Evolutionary conservation across 306 rosid species (phyloP), one percentile per base, ranked within the genome.

Genomic region (Citrullus colocynthis): DNA sequence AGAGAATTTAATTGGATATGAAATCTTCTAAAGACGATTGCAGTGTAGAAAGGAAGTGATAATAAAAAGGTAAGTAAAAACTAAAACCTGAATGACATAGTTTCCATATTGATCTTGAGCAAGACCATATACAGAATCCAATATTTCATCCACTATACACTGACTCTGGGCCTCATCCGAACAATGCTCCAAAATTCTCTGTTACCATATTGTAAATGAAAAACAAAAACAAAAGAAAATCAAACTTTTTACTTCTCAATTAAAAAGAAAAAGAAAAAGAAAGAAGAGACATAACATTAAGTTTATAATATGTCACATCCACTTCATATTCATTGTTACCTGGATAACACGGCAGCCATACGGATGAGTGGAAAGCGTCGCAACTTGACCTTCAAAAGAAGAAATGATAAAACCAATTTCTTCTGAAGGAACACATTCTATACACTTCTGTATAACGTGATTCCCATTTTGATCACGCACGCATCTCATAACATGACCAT

Each of bases 311-410:
- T 49, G 34, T 21, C 81, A 67, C 34, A 37, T 42, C 55, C 42
- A 62, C 39, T 74, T 57, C 76, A 21, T 61, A n/a, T 57, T 36
- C 36, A 42, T 34, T 44, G 60, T 64, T 83, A 90, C 95, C 92
- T 87, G 95, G 78, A 90, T 84, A 77, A 88, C 96, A 60, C 96
- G 92, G 79, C 91, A 90, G 60, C 96, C 92, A 81, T 90, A 90
- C 15, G 92, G 92, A 86, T 90, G 96, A 49, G 82, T 87, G 73
- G 92, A 86, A 82, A 88, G 90, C 39, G 79, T 59, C 9, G 81
- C 74, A 63, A 88, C 96, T 34, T 85, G 87, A 48, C 85, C 89
- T 78, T 12, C 77, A 74, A 90, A 85, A 81, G 92, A 83, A 78
- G 90, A 88, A 37, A 88, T 78, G 62, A 90, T 81, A 78, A 88